These are phyloP conservation scores for Warburgia ugandensis DNA, from an alignment of 164 flowering plant genomes.

Conservation along the genomic window DNA sequence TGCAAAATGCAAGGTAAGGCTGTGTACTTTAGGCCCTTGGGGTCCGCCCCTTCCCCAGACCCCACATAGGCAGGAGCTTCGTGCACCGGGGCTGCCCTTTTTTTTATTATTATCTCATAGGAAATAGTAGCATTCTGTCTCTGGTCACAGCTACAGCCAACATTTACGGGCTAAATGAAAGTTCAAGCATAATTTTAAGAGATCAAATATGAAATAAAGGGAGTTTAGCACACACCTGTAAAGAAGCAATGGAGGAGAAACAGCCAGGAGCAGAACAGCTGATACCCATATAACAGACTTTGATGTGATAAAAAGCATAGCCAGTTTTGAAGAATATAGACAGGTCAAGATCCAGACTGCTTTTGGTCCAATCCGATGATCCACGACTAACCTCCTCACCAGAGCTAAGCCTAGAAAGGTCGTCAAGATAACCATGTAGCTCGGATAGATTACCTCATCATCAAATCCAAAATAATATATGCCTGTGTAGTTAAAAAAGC, in stretches of 20 bases:
- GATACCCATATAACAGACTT: slow-evolving; percentile 78
- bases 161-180: too few species aligned
- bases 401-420: slow-evolving; percentile 75
- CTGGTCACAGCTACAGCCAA: background rate
- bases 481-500: slow-evolving; percentile 68
- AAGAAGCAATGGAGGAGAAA: slow-evolving; percentile 93
- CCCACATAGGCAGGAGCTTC: too few species aligned
- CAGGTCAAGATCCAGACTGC: slow-evolving; percentile 85
- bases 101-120: background rate
- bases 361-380: slow-evolving; percentile 70
- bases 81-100: background rate
- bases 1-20: too few species aligned
- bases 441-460: slow-evolving; percentile 95
- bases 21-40: too few species aligned
- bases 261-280: slow-evolving; percentile 73
- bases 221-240: slow-evolving; percentile 57
- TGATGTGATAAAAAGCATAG: slow-evolving; percentile 79
- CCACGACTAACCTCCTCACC: slow-evolving; percentile 71
- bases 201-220: background rate
- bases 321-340: slow-evolving; percentile 74
- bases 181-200: too few species aligned
- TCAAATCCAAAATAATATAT: slow-evolving; percentile 81
- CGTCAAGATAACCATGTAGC: slow-evolving; percentile 88
- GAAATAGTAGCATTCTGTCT: background rate
- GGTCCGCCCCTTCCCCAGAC: too few species aligned